Base-by-base conservation (phyloP, 345 rosid genomes). In the Bruguiera parviflora region DNA sequence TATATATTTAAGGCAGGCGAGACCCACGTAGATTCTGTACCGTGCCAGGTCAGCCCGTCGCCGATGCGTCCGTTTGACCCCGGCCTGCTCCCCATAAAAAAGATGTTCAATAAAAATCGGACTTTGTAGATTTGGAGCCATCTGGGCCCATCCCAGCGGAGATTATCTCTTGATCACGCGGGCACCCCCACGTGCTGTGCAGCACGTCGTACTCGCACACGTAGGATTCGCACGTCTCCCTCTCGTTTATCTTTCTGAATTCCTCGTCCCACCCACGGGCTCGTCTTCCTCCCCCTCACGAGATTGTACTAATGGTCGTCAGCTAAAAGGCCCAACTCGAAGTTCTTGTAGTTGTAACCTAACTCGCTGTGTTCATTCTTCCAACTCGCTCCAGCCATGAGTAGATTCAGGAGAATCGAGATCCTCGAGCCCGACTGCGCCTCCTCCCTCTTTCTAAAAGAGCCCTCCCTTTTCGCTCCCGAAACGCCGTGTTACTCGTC, bases 341-440 rank as follows among this genome's bases (percentile, higher is more conserved):
- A 56, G 70, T 65, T 19, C 33, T 49, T 3, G 8, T 24, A 15
- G 8, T 22, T 9, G 32, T 31, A 16, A 28, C 25, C 21, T 29
- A 25, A 73, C 71, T 78, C 81, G 67, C 71, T 69, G 79, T 73
- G 79, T 73, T 68, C 22, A 1, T 59, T 39, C 4, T 52, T 55
- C 21, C 55, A 72, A 71, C 73, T 68, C 70, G 55, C 22, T 22
- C 0, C 24, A 67, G 29, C 68, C 66, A 87, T 87, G 91, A 84
- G 89, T 59, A 78, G 77, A 24, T 78, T 78, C 77, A 70, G 83
- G 71, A 72, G 77, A 61, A 37, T 81, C 51, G 86, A 83, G 29
- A 53, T 84, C 60, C 5, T 72, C 63, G 86, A 87, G 11, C 85
- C 87, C 2, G 65, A 37, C 80, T 70, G 29, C 63, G 8, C 73